Evolutionary conservation across 352 stramenopile genomes (phyloP), one percentile per base, ranked within the genome.

Genomic region (Peronospora destructor): DNA sequence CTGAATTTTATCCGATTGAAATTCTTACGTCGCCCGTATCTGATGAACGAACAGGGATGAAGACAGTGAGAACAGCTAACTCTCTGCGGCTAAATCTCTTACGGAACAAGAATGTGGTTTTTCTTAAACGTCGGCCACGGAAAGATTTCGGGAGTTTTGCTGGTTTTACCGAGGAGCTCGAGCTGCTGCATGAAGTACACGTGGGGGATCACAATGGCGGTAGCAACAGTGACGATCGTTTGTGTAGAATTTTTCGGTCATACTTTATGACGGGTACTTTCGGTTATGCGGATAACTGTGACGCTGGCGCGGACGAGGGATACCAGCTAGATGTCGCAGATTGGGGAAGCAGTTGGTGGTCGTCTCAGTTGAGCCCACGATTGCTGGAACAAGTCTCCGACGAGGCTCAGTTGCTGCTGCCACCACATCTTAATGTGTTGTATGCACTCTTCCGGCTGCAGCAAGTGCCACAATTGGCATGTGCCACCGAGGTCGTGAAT

Each of bases 1-100:
- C 42, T 12, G 51, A 56, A n/a, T 90, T 79, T 45, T 91, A 88
- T 56, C 73, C 74, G 10, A 68, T 91, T 21, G 67, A 86, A 45
- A 89, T 94, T 42, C 41, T 68, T 17, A 54, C 75, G 34, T 38
- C 51, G 14, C 36, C 41, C 30, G 26, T 23, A 12, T 37, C 19
- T 8, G 33, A 62, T 11, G 41, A 49, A 6, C 39, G 10, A 37
- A 39, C 17, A 11, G 53, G 43, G 6, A 26, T 26, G 13, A 36
- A 29, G 25, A 49, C 37, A 34, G 43, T 40, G 30, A 61, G 41
- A 36, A 77, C 74, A 25, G 79, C 76, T 0, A 91, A 91, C 33
- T 61, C 65, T 1, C 40, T 80, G 17, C 76, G 77, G 1, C 52
- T 85, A n/a, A 51, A 83, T 34, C 56, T 86, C 2, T 52, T 91